Evolutionary conservation across 2,329 filamentous ascomycete genomes (phyloP).

Genomic region (Xenoacremonium recifei): DNA sequence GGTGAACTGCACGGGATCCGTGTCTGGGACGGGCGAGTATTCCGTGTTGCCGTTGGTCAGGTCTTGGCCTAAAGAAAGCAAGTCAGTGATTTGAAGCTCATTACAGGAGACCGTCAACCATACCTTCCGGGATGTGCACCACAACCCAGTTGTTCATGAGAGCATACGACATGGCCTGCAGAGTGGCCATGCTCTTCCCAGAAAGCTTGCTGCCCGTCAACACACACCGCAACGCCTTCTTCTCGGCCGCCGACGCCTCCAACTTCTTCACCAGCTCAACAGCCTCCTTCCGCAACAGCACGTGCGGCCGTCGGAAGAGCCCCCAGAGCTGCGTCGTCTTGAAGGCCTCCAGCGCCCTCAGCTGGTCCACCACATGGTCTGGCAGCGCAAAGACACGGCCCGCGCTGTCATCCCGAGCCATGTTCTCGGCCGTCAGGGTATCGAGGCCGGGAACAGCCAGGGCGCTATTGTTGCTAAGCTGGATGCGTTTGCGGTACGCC

Average conservation of each 20-base stretch:
- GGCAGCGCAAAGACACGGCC: slow-evolving; percentile 71
- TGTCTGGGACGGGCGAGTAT: slow-evolving; percentile 68
- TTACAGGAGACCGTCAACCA: slow-evolving; percentile 19
- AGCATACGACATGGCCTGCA: slow-evolving; percentile 81
- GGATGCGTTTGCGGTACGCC: slow-evolving; percentile 81
- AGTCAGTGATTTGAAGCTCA: slow-evolving; percentile 1
- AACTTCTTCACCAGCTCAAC: slow-evolving; percentile 66
- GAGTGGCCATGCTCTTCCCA: slow-evolving; percentile 83
- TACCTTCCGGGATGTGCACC: slow-evolving; percentile 86
- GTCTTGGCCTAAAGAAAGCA: slow-evolving; percentile 59
- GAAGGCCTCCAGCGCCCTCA: slow-evolving; percentile 86
- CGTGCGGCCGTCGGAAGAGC: slow-evolving; percentile 78
- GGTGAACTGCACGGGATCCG: slow-evolving; percentile 61
- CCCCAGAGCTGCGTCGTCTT: slow-evolving; percentile 87
- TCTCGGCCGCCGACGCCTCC: slow-evolving; percentile 48
- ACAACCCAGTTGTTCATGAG: slow-evolving; percentile 86
- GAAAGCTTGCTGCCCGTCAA: slow-evolving; percentile 70
- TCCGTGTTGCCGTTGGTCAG: slow-evolving; percentile 77
- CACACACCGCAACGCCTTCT: slow-evolving; percentile 61
- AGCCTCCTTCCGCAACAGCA: slow-evolving; percentile 77
- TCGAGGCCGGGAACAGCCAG: slow-evolving; percentile 69
- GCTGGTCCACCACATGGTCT: slow-evolving; percentile 68
- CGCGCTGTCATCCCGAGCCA: slow-evolving; percentile 52
- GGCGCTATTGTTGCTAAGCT: slow-evolving; percentile 93
- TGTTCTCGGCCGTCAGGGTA: slow-evolving; percentile 55